Conservation (phyloP, 1,284 basidiomycete species). For the Trichosporon sp. region DNA sequence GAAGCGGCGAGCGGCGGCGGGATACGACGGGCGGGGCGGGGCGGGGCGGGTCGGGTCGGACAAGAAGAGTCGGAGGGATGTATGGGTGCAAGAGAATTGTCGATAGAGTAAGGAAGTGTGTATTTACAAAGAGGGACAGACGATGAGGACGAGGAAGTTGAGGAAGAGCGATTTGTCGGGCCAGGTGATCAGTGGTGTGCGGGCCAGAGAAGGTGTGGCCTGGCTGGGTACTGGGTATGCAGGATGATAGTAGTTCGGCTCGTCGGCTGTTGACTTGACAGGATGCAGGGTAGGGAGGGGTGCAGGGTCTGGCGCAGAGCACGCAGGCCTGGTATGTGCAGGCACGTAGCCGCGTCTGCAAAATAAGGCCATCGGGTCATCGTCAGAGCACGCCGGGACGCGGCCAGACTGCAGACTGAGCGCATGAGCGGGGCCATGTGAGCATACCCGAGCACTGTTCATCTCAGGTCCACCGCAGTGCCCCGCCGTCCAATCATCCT, state of each 20-base stretch:
- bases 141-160: background rate
- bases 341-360: slow-evolving; percentile 11
- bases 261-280: slow-evolving; percentile 6
- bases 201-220: background rate
- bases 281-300: background rate
- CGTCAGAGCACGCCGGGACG: background rate
- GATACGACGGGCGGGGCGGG: background rate
- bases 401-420: background rate
- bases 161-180: background rate
- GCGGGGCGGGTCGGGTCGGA: background rate
- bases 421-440: background rate
- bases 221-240: background rate
- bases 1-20: slow-evolving; percentile 14
- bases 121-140: slow-evolving; percentile 1
- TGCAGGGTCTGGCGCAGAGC: background rate
- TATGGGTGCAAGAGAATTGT: background rate
- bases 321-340: slow-evolving; percentile 13
- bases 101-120: background rate
- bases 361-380: slow-evolving; percentile 10
- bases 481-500: background rate
- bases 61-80: background rate
- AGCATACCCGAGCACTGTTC: background rate
- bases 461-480: background rate
- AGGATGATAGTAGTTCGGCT: background rate
- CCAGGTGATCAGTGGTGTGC: background rate